These are phyloP conservation scores for Boletus reticuloceps DNA, from an alignment of 768 basidiomycete species.

Conservation along the genomic window DNA sequence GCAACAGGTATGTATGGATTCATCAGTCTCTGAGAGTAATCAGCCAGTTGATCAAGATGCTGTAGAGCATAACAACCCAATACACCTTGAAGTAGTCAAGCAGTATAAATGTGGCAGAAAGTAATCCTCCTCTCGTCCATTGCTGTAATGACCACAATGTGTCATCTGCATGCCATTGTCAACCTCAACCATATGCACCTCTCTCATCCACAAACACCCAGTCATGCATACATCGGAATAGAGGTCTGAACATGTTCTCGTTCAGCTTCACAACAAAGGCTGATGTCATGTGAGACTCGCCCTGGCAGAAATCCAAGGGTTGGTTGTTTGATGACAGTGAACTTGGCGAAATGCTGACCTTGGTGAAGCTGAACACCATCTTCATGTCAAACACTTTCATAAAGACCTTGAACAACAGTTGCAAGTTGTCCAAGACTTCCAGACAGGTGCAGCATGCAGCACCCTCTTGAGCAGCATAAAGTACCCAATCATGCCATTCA, in stretches of 20 bases:
- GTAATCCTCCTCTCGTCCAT: constrained; percentile 55
- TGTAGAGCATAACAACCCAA: background rate
- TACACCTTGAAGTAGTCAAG: constrained; percentile 87
- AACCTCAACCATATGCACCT: constrained; percentile 33
- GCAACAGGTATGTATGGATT: constrained; percentile 83
- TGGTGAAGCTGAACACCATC: constrained; percentile 22
- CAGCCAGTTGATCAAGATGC: background rate
- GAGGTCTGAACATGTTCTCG: constrained; percentile 84
- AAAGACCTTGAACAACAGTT: constrained; percentile 73
- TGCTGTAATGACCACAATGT: constrained; percentile 1
- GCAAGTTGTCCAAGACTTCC: constrained; percentile 63
- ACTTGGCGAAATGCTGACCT: constrained; percentile 23
- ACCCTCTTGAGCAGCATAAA: constrained; percentile 67
- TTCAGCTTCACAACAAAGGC: constrained; percentile 94
- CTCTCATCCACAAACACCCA: constrained; percentile 78
- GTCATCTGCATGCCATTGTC: background rate
- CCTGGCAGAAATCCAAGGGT: constrained; percentile 33
- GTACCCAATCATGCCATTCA: constrained; percentile 40
- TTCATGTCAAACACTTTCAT: constrained; percentile 69
- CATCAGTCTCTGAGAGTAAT: constrained; percentile 63
- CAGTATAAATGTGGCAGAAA: constrained; percentile 76
- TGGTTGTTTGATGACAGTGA: background rate
- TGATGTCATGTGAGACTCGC: constrained; percentile 51
- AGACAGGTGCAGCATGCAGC: constrained; percentile 61
- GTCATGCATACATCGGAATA: constrained; percentile 90